Base-by-base conservation (phyloP, 257 asterid species). In the Primulina tabacum region DNA sequence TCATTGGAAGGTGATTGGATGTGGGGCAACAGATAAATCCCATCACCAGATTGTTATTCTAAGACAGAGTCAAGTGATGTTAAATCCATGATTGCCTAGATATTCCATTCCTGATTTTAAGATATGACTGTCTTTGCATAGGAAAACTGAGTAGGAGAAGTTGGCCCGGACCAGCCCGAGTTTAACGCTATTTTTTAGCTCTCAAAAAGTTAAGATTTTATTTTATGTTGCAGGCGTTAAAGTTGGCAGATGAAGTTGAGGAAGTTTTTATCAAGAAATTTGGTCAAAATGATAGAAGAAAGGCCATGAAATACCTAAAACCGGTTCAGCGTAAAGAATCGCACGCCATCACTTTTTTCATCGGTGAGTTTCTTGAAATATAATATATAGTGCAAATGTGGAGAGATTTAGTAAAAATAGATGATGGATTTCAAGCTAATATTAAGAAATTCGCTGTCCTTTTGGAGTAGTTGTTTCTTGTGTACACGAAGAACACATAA, bases 221-320 rank as follows among this genome's bases (percentile, higher is more conserved):
- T 14, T 30, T 52, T 7, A 56, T 74, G 16, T 72, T 37, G 72
- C 90, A 94, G 97, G 88, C 71, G 65, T 18, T 88, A 68, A 90
- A 88, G 77, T 81, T 92, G 75, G 84, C 93, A 72, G 97, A 88
- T 75, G 96, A 88, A 52, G 93, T 92, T 71, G 98, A 92, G 84
- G 93, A 85, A 57, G 81, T 87, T 73, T 90, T 92, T 60, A 77
- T 84, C 62, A 78, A 83, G 81, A 82, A 90, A 65, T 92, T 90
- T 85, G 95, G 92, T 60, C 24, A 21, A 21, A 83, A 90, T 82
- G 85, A 92, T 71, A 84, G 55, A 81, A 79, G 89, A 60, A 90
- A 80, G 71, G 98, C 97, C 71, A 87, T 92, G 97, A 90, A 85
- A 67, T 92, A 90, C 88, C 92, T 92, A 50, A 90, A 82, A 75